Evolutionary conservation across 2,329 filamentous ascomycete species (phyloP).

Genomic region (Hymenoscyphus infarciens): DNA sequence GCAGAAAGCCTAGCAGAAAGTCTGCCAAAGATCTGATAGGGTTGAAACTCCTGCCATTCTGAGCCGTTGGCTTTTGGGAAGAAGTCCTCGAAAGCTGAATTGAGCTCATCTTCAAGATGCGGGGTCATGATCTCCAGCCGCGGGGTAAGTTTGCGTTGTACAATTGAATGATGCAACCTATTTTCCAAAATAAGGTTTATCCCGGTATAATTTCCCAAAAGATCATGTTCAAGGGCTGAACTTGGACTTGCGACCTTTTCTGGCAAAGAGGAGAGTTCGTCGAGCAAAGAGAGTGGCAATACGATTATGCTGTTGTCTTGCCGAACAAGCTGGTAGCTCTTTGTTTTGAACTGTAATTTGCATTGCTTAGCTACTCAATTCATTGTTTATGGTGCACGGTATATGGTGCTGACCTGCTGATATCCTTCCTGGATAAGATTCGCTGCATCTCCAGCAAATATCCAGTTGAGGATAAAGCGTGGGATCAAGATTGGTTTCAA

Average conservation of each 20-base stretch:
- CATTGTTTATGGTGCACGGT: not conserved
- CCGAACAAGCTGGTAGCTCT: not conserved
- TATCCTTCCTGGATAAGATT: not conserved
- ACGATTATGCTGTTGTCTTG: not conserved
- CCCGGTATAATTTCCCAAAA: slow-evolving; percentile 2
- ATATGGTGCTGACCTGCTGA: not conserved
- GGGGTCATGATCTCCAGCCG: slow-evolving; percentile 1
- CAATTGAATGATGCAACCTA: slow-evolving; percentile 3
- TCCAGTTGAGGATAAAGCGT: not conserved
- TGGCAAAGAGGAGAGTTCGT: not conserved
- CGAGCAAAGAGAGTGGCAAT: not conserved
- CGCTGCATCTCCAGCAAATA: not conserved
- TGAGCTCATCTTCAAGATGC: not conserved
- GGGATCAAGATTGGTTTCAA: slow-evolving; percentile 1
- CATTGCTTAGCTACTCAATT: not conserved
- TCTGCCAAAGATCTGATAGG: not conserved
- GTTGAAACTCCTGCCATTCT: not conserved
- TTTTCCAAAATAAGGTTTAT: slow-evolving; percentile 2
- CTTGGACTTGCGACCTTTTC: not conserved
- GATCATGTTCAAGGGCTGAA: not conserved
- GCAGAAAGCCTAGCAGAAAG: not conserved
- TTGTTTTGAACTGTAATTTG: not conserved
- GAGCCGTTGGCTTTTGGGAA: not conserved
- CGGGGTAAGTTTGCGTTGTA: slow-evolving; percentile 6
- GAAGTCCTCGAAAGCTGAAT: not conserved